phyloP scores from a whole-genome alignment of 768 basidiomycete species.

The Hericium rajendrae region DNA sequence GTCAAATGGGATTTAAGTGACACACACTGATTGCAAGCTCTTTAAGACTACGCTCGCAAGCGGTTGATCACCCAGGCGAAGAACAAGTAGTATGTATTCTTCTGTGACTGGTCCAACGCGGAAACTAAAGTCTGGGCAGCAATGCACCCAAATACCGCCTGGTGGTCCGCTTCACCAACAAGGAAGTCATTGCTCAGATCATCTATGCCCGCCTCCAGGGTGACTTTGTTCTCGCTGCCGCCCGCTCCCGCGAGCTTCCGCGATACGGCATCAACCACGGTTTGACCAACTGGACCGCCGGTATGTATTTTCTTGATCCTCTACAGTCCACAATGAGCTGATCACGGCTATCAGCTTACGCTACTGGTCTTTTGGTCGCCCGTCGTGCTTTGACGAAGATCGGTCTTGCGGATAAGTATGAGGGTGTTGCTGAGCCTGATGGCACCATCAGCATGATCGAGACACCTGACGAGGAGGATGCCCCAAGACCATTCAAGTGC shows the following conservation, averaged over 20 bases:
- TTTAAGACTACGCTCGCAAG: slow-evolving; percentile 91
- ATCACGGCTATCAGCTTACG: slow-evolving; percentile 59
- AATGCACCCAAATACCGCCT: slow-evolving; percentile 97
- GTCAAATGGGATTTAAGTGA: no score
- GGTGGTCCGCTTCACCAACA: slow-evolving; percentile 98
- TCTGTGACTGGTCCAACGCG: background rate
- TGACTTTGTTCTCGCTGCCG: slow-evolving; percentile 85
- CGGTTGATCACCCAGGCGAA: slow-evolving; percentile 96
- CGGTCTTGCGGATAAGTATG: slow-evolving; percentile 95
- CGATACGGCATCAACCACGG: slow-evolving; percentile 97
- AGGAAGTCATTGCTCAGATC: slow-evolving; percentile 89
- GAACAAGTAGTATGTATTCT: slow-evolving; percentile 82
- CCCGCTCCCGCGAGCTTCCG: slow-evolving; percentile 86
- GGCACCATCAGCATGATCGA: slow-evolving; percentile 81
- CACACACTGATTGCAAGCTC: background rate
- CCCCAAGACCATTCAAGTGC: slow-evolving; percentile 96
- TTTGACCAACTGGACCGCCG: slow-evolving; percentile 97
- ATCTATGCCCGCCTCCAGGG: slow-evolving; percentile 97
- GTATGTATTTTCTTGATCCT: slow-evolving; percentile 29
- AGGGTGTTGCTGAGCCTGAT: slow-evolving; percentile 87
- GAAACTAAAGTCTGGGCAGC: slow-evolving; percentile 26
- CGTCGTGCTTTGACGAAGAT: slow-evolving; percentile 93
- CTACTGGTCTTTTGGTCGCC: slow-evolving; percentile 90
- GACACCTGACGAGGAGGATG: slow-evolving; percentile 80
- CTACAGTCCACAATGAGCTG: background rate